Evolutionary conservation across 2,329 filamentous ascomycete genomes (phyloP).

Genomic region (Ophiostoma australiae): DNA sequence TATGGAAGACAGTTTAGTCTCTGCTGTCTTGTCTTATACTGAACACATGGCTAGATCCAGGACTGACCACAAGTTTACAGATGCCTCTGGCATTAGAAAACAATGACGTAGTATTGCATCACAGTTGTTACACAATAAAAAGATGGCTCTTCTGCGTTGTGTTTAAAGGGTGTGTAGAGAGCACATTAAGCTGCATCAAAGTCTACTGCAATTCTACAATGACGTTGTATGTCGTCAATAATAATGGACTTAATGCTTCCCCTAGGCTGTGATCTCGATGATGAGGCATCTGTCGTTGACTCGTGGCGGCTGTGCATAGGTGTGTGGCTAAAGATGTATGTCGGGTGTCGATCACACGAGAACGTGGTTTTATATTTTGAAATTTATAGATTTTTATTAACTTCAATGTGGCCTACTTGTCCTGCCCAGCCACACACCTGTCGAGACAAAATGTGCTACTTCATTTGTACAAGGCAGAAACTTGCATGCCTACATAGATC

Average conservation of each 20-base stretch:
- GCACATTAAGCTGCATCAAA: too few relatives aligned
- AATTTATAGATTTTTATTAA: too few relatives aligned
- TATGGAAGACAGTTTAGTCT: neutral
- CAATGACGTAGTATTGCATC: constrained; percentile 1
- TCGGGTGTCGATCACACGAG: neutral
- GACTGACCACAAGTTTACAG: neutral
- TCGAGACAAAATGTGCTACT: neutral
- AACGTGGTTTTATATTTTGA: neutral
- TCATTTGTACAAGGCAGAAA: neutral
- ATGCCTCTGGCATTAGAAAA: neutral
- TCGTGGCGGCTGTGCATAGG: neutral
- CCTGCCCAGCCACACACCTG: neutral
- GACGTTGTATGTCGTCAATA: neutral
- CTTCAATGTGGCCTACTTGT: neutral
- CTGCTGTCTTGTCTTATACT: neutral
- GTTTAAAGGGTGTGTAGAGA: too few relatives aligned
- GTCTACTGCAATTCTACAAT: neutral
- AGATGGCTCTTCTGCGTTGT: too few relatives aligned
- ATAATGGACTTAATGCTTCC: neutral
- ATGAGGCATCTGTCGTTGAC: neutral
- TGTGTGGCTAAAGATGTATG: neutral
- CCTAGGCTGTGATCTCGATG: neutral
- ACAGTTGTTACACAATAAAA: neutral
- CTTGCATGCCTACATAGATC: neutral
- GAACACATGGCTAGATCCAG: neutral